Percentiles rank a stretch among this genome's conserved stretches.
Evolutionary conservation across 2,329 filamentous ascomycete species (phyloP).

Genomic region (Gnomoniopsis smithogilvyi): DNA sequence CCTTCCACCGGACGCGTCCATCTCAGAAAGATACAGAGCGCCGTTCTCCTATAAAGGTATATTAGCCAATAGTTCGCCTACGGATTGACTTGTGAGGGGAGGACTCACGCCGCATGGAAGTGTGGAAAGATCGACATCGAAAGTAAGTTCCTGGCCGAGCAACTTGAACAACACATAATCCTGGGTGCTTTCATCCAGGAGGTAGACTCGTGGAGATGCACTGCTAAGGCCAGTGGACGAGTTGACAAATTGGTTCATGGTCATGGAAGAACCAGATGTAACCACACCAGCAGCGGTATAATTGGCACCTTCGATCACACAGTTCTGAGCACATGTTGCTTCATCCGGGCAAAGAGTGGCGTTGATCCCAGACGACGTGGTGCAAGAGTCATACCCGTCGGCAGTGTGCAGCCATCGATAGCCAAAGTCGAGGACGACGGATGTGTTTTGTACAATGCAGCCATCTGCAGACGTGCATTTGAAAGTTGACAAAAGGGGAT

Average conservation of each 20-base stretch:
- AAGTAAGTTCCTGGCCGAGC: conserved; percentile 58
- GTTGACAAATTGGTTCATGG: conserved; percentile 26
- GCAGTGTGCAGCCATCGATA: conserved; percentile 36
- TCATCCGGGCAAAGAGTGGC: conserved; percentile 37
- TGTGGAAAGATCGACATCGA: conserved; percentile 60
- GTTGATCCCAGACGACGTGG: conserved; percentile 26
- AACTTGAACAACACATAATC: conserved; percentile 44
- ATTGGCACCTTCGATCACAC: conserved; percentile 43
- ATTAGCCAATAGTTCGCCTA: not conserved
- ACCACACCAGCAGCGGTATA: conserved; percentile 32
- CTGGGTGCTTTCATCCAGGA: conserved; percentile 25
- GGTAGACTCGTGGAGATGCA: conserved; percentile 47
- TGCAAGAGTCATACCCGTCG: conserved; percentile 22
- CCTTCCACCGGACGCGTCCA: conserved; percentile 49
- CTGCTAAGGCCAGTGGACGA: conserved; percentile 17
- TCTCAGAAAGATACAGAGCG: conserved; percentile 37
- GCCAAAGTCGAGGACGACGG: conserved; percentile 39
- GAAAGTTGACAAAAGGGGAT: conserved; percentile 40
- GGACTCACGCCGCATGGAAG: conserved; percentile 48
- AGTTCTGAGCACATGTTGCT: conserved; percentile 43
- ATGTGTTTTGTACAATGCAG: conserved; percentile 38
- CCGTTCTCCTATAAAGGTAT: conserved; percentile 47
- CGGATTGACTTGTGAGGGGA: not conserved
- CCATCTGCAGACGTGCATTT: conserved; percentile 42
- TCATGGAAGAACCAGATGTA: conserved; percentile 24